Evolutionary conservation across 805 yeast genomes (phyloP), one percentile per base, ranked within the genome.

Genomic region (Ogataea glucozyma): DNA sequence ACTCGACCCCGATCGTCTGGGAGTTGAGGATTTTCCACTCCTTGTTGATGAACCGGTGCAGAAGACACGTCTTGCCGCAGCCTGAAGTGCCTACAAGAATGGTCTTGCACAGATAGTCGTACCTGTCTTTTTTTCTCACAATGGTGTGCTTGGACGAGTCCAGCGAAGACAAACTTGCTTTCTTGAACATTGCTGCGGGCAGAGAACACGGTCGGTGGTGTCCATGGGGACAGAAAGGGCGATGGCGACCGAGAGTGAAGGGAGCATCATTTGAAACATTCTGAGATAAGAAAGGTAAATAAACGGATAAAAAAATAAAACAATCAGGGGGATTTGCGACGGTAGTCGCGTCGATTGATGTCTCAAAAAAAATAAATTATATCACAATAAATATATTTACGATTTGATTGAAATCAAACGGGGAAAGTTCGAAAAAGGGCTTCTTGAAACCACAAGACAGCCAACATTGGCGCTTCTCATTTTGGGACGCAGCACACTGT

Each of bases 1-100:
- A 66, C 47, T 67, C 71, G 6, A 67, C 71, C 1, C 72, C 72
- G n/a, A 67, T 66, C 0, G 72, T 67, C 44, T 66, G 71, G 7
- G 67, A 60, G 3, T 57, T 46, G 14, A 59, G 42, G 7, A 51
- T 38, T 13, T 46, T 52, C 58, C 61, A 57, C 16, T 64, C 65
- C 4, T 55, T 54, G 17, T 60, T 53, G 7, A 64, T 46, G 32
- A 63, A 67, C 12, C 65, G 53, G 36, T 62, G 70, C 31, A 73
- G 51, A n/a, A 73, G 56, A 20, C 73, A 69, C 31, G 49, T 32
- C 34, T 48, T 48, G 22, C 52, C 52, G 24, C 49, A 37, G 6
- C 52, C 52, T 17, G 49, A 48, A 11, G 47, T 21, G 4, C 52
- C 52, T 16, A 45, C 31, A 19, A 48, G 40, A 26, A 48, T 41